A percentile compares a stretch with the other conserved stretches of the same genome.
These are phyloP conservation scores for Dactylellina leptospora DNA, from an alignment of 2,329 filamentous ascomycete species.

Conservation along the genomic window DNA sequence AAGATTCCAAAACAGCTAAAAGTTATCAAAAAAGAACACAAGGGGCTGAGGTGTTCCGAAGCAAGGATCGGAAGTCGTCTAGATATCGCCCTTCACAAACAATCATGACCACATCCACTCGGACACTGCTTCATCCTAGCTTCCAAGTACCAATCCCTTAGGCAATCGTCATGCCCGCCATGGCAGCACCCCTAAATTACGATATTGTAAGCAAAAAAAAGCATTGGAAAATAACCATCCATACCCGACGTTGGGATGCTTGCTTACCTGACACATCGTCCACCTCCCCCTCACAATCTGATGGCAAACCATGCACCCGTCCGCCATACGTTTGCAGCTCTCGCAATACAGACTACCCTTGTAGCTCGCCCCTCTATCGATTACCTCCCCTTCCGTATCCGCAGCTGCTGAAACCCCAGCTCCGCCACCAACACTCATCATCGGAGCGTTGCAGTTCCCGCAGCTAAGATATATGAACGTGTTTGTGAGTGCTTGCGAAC, in stretches of 20 bases:
- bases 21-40: not conserved
- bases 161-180: slow-evolving; percentile 55
- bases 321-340: slow-evolving; percentile 53
- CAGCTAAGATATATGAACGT: slow-evolving; percentile 48
- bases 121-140: slow-evolving; percentile 55
- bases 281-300: slow-evolving; percentile 55
- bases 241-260: not conserved
- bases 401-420: slow-evolving; percentile 1
- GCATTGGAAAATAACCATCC: too few species aligned
- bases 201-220: too few species aligned
- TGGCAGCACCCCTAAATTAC: slow-evolving; percentile 53
- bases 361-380: slow-evolving; percentile 44
- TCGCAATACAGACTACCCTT: slow-evolving; percentile 55
- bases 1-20: not conserved
- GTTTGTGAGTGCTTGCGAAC: slow-evolving; percentile 44
- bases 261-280: slow-evolving; percentile 55
- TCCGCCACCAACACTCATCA: slow-evolving; percentile 28
- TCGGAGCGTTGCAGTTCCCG: slow-evolving; percentile 41
- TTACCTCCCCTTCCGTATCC: slow-evolving; percentile 33
- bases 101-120: slow-evolving; percentile 56
- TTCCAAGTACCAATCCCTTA: slow-evolving; percentile 55
- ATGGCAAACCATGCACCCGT: slow-evolving; percentile 56
- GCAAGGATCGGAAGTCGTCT: not conserved
- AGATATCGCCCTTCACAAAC: slow-evolving; percentile 11
- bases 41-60: not conserved